Conservation (phyloP, 805 yeast species). For the Pichia eremophila region DNA sequence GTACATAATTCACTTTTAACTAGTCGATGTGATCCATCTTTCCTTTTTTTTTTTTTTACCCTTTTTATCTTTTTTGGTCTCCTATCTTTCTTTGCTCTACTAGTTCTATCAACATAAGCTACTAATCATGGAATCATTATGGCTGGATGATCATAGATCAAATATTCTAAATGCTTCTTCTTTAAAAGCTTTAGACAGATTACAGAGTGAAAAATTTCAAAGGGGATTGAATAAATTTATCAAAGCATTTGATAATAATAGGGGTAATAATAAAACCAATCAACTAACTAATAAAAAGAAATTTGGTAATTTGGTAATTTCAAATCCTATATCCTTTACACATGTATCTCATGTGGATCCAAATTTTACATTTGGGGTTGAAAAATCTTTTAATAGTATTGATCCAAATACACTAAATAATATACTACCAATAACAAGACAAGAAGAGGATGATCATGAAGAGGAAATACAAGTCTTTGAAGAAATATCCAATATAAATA, state of each 20-base stretch:
- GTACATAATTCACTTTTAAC: no score
- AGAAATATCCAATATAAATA: no score
- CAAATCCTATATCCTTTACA: conserved; percentile 26
- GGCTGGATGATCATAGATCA: conserved; percentile 8
- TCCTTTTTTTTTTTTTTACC: not conserved
- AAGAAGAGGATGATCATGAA: no score
- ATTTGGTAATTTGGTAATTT: conserved; percentile 10
- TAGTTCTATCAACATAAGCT: not conserved
- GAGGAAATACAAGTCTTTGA: no score
- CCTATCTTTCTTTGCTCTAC: not conserved
- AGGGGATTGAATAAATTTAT: not conserved
- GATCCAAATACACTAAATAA: not conserved
- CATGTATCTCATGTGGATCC: conserved; percentile 28
- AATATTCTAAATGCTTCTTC: not conserved
- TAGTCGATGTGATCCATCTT: no score
- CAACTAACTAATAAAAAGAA: not conserved
- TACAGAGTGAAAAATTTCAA: conserved; percentile 5
- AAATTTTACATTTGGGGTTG: conserved; percentile 23
- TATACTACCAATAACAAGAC: conserved; percentile 5
- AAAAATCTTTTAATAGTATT: conserved; percentile 17
- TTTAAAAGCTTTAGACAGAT: not conserved
- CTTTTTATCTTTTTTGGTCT: not conserved
- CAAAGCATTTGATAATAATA: conserved; percentile 5
- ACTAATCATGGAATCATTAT: conserved; percentile 4
- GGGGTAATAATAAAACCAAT: not conserved